These are phyloP conservation scores for Stephania japonica DNA, from an alignment of 164 flowering plant species.

Conservation along the genomic window DNA sequence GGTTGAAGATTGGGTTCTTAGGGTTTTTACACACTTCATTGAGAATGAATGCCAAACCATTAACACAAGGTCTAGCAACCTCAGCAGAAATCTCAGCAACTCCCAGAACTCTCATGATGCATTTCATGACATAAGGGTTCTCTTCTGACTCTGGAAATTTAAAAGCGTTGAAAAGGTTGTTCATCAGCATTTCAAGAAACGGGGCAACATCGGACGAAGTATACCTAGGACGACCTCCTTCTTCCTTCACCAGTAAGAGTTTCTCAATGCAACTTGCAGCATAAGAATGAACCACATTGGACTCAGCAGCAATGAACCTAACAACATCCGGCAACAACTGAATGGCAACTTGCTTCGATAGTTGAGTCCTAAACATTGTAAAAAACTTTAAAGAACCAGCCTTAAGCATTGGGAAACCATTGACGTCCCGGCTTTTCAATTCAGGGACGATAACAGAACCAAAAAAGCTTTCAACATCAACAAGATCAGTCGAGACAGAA, in stretches of 20 bases:
- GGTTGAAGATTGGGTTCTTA: constrained; percentile 80
- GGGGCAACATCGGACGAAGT: constrained; percentile 57
- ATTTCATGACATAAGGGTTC: constrained; percentile 85
- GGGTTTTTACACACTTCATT: constrained; percentile 77
- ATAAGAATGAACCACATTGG: constrained; percentile 93
- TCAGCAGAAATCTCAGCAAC: constrained; percentile 64
- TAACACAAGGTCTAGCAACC: constrained; percentile 64
- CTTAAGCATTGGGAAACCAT: constrained; percentile 76
- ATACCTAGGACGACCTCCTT: constrained; percentile 55
- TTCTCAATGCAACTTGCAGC: constrained; percentile 95
- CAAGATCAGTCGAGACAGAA: constrained; percentile 67
- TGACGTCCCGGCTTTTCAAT: constrained; percentile 64
- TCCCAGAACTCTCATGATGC: constrained; percentile 88
- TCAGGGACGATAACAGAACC: constrained; percentile 67
- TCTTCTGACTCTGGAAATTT: constrained; percentile 84
- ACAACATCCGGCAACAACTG: constrained; percentile 61
- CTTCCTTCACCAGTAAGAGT: constrained; percentile 83
- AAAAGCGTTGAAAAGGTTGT: constrained; percentile 66
- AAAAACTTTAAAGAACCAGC: constrained; percentile 90
- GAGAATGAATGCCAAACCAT: constrained; percentile 55
- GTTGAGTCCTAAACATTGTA: constrained; percentile 64
- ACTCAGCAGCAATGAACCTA: constrained; percentile 64
- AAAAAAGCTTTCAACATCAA: constrained; percentile 71
- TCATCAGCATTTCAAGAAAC: constrained; percentile 47
- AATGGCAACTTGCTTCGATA: constrained; percentile 50